phyloP scores from a whole-genome alignment of 768 basidiomycete genomes.

The Cytidiella melzeri region DNA sequence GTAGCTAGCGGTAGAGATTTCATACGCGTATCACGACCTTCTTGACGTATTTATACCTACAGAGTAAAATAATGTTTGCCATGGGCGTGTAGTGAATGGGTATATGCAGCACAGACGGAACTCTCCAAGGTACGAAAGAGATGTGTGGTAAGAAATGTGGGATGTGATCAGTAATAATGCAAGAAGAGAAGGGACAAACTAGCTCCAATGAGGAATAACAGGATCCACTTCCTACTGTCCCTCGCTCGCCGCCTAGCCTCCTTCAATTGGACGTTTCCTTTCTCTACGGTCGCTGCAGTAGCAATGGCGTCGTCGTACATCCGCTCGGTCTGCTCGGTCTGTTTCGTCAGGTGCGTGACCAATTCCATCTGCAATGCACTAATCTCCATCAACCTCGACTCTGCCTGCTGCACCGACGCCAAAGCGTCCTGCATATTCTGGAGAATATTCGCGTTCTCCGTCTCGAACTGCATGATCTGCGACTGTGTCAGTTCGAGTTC shows the following conservation, averaged over 20 bases:
- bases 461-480: conserved; percentile 89
- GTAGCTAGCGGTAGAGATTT: background rate
- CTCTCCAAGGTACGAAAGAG: too few relatives aligned
- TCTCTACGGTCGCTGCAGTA: conserved; percentile 78
- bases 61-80: background rate
- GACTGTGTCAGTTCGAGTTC: conserved; percentile 79
- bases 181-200: conserved; percentile 88
- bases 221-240: conserved; percentile 83
- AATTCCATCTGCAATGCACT: conserved; percentile 90
- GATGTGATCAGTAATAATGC: conserved; percentile 68
- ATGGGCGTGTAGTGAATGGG: too few relatives aligned
- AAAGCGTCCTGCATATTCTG: conserved; percentile 81
- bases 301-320: conserved; percentile 92
- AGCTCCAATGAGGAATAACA: conserved; percentile 89
- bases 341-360: conserved; percentile 77
- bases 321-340: conserved; percentile 90
- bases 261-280: conserved; percentile 84
- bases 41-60: conserved; percentile 3
- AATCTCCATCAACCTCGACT: conserved; percentile 88
- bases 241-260: conserved; percentile 84
- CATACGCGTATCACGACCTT: too few relatives aligned
- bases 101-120: too few relatives aligned
- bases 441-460: conserved; percentile 84
- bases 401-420: conserved; percentile 86
- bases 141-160: background rate